Percentiles rank a stretch among this genome's conserved stretches.
phyloP scores from a whole-genome alignment of 805 yeast species.

The Saccharomyces mikatae region DNA sequence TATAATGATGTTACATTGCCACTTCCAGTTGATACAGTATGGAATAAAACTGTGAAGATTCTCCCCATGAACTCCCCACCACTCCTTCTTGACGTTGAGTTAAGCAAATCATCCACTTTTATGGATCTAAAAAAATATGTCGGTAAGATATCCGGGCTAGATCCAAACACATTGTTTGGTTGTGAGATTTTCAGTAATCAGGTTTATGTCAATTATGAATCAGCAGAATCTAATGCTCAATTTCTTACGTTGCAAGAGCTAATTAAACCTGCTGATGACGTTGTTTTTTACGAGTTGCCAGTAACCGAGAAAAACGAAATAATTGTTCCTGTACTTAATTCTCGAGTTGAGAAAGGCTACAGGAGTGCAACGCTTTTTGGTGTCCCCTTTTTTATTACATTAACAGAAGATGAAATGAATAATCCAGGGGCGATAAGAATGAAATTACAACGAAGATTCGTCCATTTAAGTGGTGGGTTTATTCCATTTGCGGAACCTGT shows the following conservation, averaged over 20 bases:
- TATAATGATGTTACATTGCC: constrained; percentile 86
- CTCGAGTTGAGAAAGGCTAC: constrained; percentile 34
- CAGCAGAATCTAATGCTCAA: constrained; percentile 40
- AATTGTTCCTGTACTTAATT: constrained; percentile 54
- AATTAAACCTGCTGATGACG: constrained; percentile 52
- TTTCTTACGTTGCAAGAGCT: constrained; percentile 62
- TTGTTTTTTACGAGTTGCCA: constrained; percentile 54
- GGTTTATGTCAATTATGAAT: constrained; percentile 63
- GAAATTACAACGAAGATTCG: constrained; percentile 45
- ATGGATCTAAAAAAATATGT: constrained; percentile 56
- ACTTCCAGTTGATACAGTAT: constrained; percentile 63
- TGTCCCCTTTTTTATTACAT: constrained; percentile 63
- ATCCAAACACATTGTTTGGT: constrained; percentile 37
- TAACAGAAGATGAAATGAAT: constrained; percentile 42
- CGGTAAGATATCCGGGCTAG: constrained; percentile 35
- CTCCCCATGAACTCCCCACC: constrained; percentile 52
- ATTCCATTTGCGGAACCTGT: constrained; percentile 26
- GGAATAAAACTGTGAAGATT: constrained; percentile 59
- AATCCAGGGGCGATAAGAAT: constrained; percentile 52
- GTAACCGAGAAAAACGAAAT: constrained; percentile 37
- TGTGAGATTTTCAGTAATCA: constrained; percentile 60
- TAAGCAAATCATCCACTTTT: constrained; percentile 56
- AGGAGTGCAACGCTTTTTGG: constrained; percentile 50
- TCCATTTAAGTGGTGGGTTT: constrained; percentile 40
- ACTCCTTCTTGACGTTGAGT: constrained; percentile 56